phyloP scores from a whole-genome alignment of 163 green algal genomes.

The Scenedesmus sp. region DNA sequence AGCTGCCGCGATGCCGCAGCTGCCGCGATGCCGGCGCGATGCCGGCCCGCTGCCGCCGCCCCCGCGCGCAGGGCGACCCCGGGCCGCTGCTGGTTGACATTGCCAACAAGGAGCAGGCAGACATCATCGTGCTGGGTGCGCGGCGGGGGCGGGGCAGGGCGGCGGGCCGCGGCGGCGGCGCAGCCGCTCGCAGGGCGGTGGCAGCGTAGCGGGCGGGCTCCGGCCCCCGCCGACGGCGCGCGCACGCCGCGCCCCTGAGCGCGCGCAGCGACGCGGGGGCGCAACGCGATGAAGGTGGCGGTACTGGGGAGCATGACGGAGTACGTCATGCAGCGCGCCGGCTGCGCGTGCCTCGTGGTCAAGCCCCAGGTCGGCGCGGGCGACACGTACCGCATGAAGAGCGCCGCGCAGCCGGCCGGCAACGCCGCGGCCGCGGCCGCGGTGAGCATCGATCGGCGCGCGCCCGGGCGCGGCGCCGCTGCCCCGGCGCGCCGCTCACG shows the following conservation, averaged over 20 bases:
- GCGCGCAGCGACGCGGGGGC: conserved; percentile 30
- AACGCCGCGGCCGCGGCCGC: no score
- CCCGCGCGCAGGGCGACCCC: conserved; percentile 18
- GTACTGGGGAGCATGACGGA: conserved; percentile 43
- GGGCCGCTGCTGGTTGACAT: conserved; percentile 30
- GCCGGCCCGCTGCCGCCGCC: background rate
- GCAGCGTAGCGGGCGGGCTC: no score
- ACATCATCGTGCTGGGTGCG: conserved; percentile 43
- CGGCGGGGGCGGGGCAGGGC: no score
- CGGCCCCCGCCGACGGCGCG: background rate
- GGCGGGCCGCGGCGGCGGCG: no score
- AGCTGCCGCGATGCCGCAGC: background rate
- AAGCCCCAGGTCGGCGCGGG: conserved; percentile 38
- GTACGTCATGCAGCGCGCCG: conserved; percentile 30
- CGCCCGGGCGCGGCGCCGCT: no score
- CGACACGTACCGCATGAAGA: conserved; percentile 49
- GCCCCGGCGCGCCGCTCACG: no score
- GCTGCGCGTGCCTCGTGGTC: conserved; percentile 40
- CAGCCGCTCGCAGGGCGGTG: no score
- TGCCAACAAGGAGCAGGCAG: conserved; percentile 33
- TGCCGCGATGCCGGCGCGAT: background rate
- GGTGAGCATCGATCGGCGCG: conserved; percentile 2
- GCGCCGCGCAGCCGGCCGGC: conserved; percentile 7
- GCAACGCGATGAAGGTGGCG: conserved; percentile 42
- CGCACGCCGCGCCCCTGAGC: background rate